phyloP scores from a whole-genome alignment of 164 flowering plant species.

The Santalum album region DNA sequence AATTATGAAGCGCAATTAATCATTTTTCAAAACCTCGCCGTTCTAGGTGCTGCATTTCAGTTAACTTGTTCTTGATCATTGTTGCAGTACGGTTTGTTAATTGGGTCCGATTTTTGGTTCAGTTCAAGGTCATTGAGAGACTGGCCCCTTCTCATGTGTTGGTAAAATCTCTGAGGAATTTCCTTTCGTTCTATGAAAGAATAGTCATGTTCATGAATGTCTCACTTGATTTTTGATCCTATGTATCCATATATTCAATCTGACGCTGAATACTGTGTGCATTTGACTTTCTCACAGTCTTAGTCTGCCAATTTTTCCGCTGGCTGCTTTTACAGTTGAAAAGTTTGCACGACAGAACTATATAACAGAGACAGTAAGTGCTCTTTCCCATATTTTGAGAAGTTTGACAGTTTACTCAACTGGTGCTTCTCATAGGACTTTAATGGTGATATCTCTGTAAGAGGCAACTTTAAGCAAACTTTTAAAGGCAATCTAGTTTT shows the following conservation, averaged over 20 bases:
- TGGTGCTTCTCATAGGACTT: no score
- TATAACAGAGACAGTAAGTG: constrained; percentile 61
- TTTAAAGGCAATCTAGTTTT: no score
- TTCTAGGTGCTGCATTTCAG: not conserved
- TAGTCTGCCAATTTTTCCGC: constrained; percentile 58
- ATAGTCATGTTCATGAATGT: not conserved
- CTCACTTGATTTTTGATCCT: not conserved
- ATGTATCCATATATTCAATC: not conserved
- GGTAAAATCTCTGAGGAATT: constrained; percentile 37
- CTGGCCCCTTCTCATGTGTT: constrained; percentile 97
- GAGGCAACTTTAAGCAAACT: no score
- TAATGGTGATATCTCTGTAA: no score
- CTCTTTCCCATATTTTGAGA: not conserved
- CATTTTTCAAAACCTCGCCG: no score
- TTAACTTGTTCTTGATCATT: not conserved
- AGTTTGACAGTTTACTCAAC: no score
- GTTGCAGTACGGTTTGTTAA: constrained; percentile 89
- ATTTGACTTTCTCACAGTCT: constrained; percentile 42
- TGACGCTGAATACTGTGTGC: constrained; percentile 6
- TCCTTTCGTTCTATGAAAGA: not conserved
- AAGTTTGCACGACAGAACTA: constrained; percentile 51
- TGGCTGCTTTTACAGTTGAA: constrained; percentile 72
- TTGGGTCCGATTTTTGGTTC: constrained; percentile 85
- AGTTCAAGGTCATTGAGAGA: constrained; percentile 76
- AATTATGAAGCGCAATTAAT: no score